Percentiles rank a stretch among this genome's conserved stretches.
Conservation (phyloP, 2,329 filamentous ascomycete species). For the Arachnomyces sp. region DNA sequence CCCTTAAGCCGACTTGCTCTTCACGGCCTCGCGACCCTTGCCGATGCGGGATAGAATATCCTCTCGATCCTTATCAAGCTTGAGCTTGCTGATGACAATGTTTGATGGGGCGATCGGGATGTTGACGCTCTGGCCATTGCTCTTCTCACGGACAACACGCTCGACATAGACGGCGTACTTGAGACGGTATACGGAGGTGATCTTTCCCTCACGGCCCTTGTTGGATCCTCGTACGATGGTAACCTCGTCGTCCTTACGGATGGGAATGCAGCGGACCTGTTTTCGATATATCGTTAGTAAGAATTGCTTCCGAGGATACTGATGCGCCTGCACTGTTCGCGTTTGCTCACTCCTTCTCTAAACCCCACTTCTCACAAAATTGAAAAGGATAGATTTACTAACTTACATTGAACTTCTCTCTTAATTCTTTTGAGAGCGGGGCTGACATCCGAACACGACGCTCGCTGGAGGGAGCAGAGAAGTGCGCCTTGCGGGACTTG, state of each 20-base stretch:
- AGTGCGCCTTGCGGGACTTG: slow-evolving; percentile 92
- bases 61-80: slow-evolving; percentile 60
- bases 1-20: no score
- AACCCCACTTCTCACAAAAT: no score
- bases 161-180: slow-evolving; percentile 98
- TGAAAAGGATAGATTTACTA: not conserved
- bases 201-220: slow-evolving; percentile 98
- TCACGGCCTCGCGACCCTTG: slow-evolving; percentile 39
- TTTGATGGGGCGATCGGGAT: slow-evolving; percentile 94
- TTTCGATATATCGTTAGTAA: slow-evolving; percentile 1
- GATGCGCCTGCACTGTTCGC: no score
- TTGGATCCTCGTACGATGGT: slow-evolving; percentile 83
- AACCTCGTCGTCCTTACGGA: slow-evolving; percentile 97
- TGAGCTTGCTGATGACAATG: slow-evolving; percentile 97
- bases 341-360: no score
- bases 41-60: slow-evolving; percentile 40
- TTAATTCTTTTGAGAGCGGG: slow-evolving; percentile 79
- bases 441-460: slow-evolving; percentile 88
- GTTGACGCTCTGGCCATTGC: slow-evolving; percentile 89
- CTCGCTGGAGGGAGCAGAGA: slow-evolving; percentile 75
- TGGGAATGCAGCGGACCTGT: slow-evolving; percentile 87
- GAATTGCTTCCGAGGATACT: not conserved
- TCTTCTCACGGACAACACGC: slow-evolving; percentile 95
- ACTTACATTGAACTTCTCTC: slow-evolving; percentile 86
- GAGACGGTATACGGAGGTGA: slow-evolving; percentile 94